These are phyloP conservation scores for Candida oleophila DNA, from an alignment of 805 yeast species.

Conservation along the genomic window DNA sequence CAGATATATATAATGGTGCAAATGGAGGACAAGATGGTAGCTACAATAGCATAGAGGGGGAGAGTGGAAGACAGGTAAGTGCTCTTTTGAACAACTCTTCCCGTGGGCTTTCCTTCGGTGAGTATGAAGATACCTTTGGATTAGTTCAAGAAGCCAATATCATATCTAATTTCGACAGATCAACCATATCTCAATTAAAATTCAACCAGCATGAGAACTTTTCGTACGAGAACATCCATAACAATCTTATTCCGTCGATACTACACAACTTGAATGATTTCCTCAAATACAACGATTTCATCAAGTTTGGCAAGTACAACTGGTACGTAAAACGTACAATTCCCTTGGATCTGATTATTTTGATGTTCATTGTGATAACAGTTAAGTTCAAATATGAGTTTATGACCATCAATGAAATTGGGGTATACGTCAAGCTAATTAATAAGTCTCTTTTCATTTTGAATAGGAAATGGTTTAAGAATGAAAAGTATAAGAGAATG, in stretches of 20 bases:
- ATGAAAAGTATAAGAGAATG: slow-evolving; percentile 46
- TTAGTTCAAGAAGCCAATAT: slow-evolving; percentile 37
- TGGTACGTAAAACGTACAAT: slow-evolving; percentile 63
- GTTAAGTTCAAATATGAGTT: slow-evolving; percentile 49
- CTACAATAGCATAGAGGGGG: background rate
- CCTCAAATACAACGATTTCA: slow-evolving; percentile 50
- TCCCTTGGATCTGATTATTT: slow-evolving; percentile 57
- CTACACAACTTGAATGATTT: slow-evolving; percentile 58
- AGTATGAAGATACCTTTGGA: slow-evolving; percentile 42
- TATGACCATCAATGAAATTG: slow-evolving; percentile 35
- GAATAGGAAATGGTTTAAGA: slow-evolving; percentile 45
- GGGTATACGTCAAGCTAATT: slow-evolving; percentile 37
- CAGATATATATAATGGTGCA: background rate
- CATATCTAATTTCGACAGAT: slow-evolving; percentile 34
- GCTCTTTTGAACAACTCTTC: background rate
- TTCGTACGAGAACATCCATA: slow-evolving; percentile 50
- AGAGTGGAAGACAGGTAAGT: background rate
- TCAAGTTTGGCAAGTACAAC: slow-evolving; percentile 52
- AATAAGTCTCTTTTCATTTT: slow-evolving; percentile 42
- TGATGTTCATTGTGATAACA: slow-evolving; percentile 51
- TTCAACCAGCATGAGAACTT: slow-evolving; percentile 40
- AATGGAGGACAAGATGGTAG: background rate
- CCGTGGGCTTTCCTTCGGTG: slow-evolving; percentile 31
- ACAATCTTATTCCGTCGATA: slow-evolving; percentile 55
- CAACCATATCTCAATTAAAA: slow-evolving; percentile 34